phyloP scores from a whole-genome alignment of 2,329 filamentous ascomycete genomes.

The Aspergillus carbonarius region DNA sequence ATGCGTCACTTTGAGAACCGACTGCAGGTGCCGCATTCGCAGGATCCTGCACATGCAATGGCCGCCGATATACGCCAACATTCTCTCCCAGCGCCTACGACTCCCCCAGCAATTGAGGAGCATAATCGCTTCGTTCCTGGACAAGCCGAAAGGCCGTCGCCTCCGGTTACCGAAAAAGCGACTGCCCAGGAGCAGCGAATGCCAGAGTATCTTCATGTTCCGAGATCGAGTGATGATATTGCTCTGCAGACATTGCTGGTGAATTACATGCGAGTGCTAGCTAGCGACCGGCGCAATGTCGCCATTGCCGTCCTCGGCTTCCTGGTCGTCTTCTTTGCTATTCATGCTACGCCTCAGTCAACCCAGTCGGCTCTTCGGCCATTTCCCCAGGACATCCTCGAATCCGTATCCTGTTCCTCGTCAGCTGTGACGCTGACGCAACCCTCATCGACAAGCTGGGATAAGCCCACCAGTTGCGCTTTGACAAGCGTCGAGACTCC shows the following conservation, averaged over 20 bases:
- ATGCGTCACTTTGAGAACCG: conserved; percentile 20
- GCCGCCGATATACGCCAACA: conserved; percentile 9
- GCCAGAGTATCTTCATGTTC: neutral
- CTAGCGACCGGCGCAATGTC: conserved; percentile 55
- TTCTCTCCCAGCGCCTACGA: neutral
- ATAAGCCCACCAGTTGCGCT: neutral
- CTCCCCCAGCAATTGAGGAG: neutral
- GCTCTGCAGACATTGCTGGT: conserved; percentile 53
- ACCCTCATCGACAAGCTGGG: neutral
- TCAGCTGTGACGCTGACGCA: conserved; percentile 8
- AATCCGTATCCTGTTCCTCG: neutral
- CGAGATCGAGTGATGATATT: conserved; percentile 40
- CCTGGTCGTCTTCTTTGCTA: conserved; percentile 44
- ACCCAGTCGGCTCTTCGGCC: conserved; percentile 12
- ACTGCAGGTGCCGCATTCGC: conserved; percentile 12
- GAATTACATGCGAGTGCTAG: conserved; percentile 55
- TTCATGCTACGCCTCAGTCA: conserved; percentile 13
- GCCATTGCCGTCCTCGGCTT: conserved; percentile 48
- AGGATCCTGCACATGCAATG: conserved; percentile 16
- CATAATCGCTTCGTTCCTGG: neutral
- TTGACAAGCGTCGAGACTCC: neutral
- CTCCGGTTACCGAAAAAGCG: neutral
- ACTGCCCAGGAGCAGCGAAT: conserved; percentile 7
- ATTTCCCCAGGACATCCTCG: conserved; percentile 17
- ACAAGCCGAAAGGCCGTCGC: neutral